Evolutionary conservation across 2,329 filamentous ascomycete species (phyloP).

Genomic region (Orbilia ellipsospora): DNA sequence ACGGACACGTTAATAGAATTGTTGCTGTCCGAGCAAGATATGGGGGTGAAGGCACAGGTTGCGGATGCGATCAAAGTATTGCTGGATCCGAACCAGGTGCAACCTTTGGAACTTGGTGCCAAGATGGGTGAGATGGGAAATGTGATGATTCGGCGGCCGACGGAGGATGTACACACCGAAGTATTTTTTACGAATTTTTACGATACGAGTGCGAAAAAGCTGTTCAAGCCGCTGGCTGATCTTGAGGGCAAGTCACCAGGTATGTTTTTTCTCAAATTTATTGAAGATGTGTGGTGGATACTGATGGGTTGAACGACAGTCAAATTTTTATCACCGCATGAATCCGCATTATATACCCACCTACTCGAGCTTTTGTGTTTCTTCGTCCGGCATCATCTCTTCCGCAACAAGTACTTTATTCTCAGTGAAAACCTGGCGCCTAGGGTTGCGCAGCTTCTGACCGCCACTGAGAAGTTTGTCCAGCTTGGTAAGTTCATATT

Average conservation of each 20-base stretch:
- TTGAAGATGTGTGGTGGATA: constrained; percentile 14
- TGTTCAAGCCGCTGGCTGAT: constrained; percentile 87
- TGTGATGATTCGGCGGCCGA: constrained; percentile 49
- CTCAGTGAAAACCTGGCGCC: constrained; percentile 80
- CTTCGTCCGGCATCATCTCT: constrained; percentile 88
- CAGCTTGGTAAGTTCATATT: constrained; percentile 76
- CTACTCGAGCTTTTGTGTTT: constrained; percentile 93
- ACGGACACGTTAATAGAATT: constrained; percentile 94
- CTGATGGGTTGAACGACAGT: constrained; percentile 63
- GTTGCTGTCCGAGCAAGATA: constrained; percentile 86
- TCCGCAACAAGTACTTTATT: constrained; percentile 88
- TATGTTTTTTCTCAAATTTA: constrained; percentile 61
- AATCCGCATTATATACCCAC: constrained; percentile 90
- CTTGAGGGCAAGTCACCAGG: constrained; percentile 73
- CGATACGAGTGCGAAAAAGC: constrained; percentile 81
- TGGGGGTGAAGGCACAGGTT: constrained; percentile 94
- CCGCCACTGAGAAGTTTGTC: constrained; percentile 87
- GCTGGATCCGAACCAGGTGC: constrained; percentile 75
- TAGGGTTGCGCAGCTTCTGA: constrained; percentile 83
- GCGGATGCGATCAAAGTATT: constrained; percentile 95
- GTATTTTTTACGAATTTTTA: constrained; percentile 89
- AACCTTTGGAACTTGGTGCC: constrained; percentile 70
- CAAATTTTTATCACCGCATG: constrained; percentile 79
- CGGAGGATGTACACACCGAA: constrained; percentile 75
- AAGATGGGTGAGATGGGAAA: constrained; percentile 65